phyloP scores from a whole-genome alignment of 345 rosid species.

The Sonneratia caseolaris region DNA sequence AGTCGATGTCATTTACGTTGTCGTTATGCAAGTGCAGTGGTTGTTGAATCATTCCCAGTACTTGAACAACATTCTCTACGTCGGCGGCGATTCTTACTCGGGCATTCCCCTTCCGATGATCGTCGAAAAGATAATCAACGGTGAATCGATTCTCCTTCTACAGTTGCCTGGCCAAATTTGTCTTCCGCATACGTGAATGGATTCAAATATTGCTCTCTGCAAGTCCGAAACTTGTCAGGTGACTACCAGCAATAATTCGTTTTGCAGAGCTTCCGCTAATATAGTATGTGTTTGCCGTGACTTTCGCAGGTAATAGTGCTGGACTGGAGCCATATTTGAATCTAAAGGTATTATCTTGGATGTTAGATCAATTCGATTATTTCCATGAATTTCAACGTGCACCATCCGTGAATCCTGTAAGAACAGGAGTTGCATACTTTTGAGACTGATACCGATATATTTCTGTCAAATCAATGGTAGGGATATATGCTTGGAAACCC shows the following conservation, averaged over 20 bases:
- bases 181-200: too few species aligned
- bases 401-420: background rate
- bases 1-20: background rate
- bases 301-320: conserved; percentile 15
- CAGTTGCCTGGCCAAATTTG: too few species aligned
- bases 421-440: background rate
- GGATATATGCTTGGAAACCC: conserved; percentile 33
- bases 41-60: conserved; percentile 19
- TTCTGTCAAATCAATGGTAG: conserved; percentile 9
- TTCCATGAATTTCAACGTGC: background rate
- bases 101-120: conserved; percentile 29
- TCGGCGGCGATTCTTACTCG: conserved; percentile 34
- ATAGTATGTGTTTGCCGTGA: background rate
- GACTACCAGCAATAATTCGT: too few species aligned
- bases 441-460: background rate
- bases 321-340: conserved; percentile 20
- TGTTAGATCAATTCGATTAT: background rate
- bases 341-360: conserved; percentile 15
- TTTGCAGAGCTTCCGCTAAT: background rate
- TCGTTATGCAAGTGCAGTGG: conserved; percentile 19
- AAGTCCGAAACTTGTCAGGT: too few species aligned
- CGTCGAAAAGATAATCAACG: conserved; percentile 18
- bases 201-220: too few species aligned
- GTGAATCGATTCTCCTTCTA: conserved; percentile 5
- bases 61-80: conserved; percentile 13